Percentiles rank a stretch among this genome's conserved stretches.
phyloP scores from a whole-genome alignment of 2,329 filamentous ascomycete genomes.

The Trichoderma breve region DNA sequence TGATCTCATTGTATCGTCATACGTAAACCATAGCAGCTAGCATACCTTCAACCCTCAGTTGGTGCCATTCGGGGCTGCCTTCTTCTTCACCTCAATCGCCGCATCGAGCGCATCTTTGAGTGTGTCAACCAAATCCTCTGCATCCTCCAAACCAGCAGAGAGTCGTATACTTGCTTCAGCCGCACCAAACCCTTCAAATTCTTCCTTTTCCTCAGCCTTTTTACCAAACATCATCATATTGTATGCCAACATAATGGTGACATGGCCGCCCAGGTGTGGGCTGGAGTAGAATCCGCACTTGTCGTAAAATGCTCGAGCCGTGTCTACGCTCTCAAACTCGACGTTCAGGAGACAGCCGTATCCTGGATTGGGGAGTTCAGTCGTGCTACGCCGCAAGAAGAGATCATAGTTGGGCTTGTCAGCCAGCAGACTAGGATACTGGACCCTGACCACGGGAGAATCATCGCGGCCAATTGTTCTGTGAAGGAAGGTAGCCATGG shows the following conservation, averaged over 20 bases:
- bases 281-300: constrained; percentile 48
- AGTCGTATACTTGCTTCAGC: constrained; percentile 44
- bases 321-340: constrained; percentile 44
- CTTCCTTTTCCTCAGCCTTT: constrained; percentile 36
- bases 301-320: constrained; percentile 50
- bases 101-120: constrained; percentile 27
- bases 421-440: constrained; percentile 43
- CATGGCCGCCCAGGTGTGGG: constrained; percentile 53
- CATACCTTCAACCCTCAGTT: background rate
- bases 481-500: constrained; percentile 41
- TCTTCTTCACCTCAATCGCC: constrained; percentile 20
- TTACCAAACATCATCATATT: constrained; percentile 44
- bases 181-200: constrained; percentile 40
- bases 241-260: constrained; percentile 50
- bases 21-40: background rate
- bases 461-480: constrained; percentile 28
- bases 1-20: background rate
- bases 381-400: constrained; percentile 37
- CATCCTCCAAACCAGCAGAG: constrained; percentile 47
- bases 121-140: constrained; percentile 42
- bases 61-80: background rate
- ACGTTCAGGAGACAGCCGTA: constrained; percentile 56
- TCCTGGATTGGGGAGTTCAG: constrained; percentile 48
- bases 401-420: constrained; percentile 35
- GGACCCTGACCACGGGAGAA: constrained; percentile 40